Conservation (phyloP, 164 flowering plant genomes). For the Magnolia kwangsiensis region DNA sequence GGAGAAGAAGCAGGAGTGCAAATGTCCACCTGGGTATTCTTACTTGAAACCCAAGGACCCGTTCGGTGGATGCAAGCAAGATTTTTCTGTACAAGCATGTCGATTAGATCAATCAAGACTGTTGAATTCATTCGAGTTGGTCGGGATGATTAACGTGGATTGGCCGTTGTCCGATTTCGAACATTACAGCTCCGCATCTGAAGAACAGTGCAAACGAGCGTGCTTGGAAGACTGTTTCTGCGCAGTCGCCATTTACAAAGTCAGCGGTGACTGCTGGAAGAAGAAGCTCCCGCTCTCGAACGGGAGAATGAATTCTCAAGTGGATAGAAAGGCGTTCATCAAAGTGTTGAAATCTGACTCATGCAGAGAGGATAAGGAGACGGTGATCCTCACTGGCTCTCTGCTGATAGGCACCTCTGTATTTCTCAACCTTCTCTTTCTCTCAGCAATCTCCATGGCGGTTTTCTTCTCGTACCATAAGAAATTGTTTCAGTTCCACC, state of each 20-base stretch:
- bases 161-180: constrained; percentile 45
- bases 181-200: constrained; percentile 1
- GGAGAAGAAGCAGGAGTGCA: constrained; percentile 22
- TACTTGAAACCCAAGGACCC: constrained; percentile 34
- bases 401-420: constrained; percentile 38
- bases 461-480: not conserved
- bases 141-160: constrained; percentile 20
- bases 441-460: not conserved
- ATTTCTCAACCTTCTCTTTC: constrained; percentile 22
- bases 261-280: constrained; percentile 36
- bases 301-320: constrained; percentile 22
- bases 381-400: constrained; percentile 18
- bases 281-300: constrained; percentile 38
- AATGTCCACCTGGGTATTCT: constrained; percentile 32
- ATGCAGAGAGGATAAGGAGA: constrained; percentile 8
- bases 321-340: constrained; percentile 27
- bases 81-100: constrained; percentile 31
- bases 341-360: constrained; percentile 12
- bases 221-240: constrained; percentile 57
- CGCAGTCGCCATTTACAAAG: constrained; percentile 31
- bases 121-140: not conserved
- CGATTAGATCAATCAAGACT: not conserved
- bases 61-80: constrained; percentile 38
- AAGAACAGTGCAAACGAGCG: constrained; percentile 31
- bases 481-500: not conserved